These are phyloP conservation scores for Torrubiella hemipterigena DNA, from an alignment of 2,329 filamentous ascomycete species.

Conservation along the genomic window DNA sequence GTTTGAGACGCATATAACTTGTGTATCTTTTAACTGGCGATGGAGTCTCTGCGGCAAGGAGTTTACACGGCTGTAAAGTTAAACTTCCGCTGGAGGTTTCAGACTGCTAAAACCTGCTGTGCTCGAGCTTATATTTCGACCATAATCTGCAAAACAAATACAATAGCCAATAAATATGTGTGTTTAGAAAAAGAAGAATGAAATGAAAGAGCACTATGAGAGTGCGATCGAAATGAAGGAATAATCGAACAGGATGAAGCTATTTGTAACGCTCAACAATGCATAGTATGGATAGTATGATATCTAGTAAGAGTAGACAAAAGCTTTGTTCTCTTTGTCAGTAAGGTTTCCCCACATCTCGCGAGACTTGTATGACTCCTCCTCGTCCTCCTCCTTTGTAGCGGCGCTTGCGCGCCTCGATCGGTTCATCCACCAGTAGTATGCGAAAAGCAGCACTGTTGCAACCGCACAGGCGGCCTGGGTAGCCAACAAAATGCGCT, in stretches of 20 bases:
- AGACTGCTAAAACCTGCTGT: too few species aligned
- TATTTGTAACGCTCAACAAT: background rate
- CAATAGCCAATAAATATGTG: too few species aligned
- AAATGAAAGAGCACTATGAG: too few species aligned
- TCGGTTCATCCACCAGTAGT: slow-evolving; percentile 39
- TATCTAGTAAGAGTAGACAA: slow-evolving; percentile 37
- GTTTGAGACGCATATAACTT: too few species aligned
- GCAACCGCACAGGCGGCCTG: slow-evolving; percentile 2
- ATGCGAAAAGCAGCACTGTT: slow-evolving; percentile 19
- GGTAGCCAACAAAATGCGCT: slow-evolving; percentile 12
- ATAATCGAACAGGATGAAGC: background rate
- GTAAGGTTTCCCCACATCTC: slow-evolving; percentile 38
- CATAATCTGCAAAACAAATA: too few species aligned
- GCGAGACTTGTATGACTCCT: slow-evolving; percentile 27
- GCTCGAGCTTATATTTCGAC: too few species aligned
- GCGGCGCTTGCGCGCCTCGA: too few species aligned
- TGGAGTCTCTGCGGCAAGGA: too few species aligned
- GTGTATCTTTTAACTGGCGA: too few species aligned
- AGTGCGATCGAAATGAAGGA: slow-evolving; percentile 1
- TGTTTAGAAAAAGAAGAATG: too few species aligned
- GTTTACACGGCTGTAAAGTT: too few species aligned
- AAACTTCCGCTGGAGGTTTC: too few species aligned
- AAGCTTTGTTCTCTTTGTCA: slow-evolving; percentile 44
- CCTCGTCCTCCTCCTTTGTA: slow-evolving; percentile 17
- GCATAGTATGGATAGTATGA: background rate